Evolutionary conservation across 2,329 filamentous ascomycete genomes (phyloP).

Genomic region (Pseudocercospora musae): DNA sequence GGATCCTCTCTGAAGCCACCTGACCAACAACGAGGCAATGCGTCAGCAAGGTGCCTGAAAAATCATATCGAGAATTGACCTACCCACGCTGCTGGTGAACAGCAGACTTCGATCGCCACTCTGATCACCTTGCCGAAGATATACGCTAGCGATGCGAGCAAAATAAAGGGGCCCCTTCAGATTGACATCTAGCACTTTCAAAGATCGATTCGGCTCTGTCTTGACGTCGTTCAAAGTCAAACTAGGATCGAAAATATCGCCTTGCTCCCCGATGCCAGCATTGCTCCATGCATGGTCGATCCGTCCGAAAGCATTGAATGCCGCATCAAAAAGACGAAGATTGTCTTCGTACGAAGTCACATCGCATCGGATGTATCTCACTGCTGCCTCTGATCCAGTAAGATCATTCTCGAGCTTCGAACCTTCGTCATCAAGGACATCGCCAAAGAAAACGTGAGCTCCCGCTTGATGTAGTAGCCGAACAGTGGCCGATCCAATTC

Average conservation of each 20-base stretch:
- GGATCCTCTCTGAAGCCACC: constrained; percentile 51
- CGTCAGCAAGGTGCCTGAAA: neutral
- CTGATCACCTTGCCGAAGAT: constrained; percentile 43
- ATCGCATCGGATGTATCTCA: constrained; percentile 43
- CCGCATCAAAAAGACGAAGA: constrained; percentile 46
- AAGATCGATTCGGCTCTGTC: constrained; percentile 31
- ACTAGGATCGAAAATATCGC: constrained; percentile 45
- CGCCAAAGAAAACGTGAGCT: constrained; percentile 47
- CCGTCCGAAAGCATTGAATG: constrained; percentile 43
- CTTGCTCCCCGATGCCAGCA: constrained; percentile 46
- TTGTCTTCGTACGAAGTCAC: constrained; percentile 47
- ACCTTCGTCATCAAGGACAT: constrained; percentile 38
- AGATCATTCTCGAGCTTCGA: constrained; percentile 33
- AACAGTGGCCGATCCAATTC: constrained; percentile 44
- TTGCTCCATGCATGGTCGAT: constrained; percentile 51
- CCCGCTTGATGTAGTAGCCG: constrained; percentile 39
- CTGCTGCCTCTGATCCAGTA: constrained; percentile 15
- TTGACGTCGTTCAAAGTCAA: constrained; percentile 44
- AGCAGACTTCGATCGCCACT: constrained; percentile 42
- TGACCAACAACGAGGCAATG: neutral
- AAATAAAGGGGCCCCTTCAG: constrained; percentile 48
- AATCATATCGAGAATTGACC: neutral
- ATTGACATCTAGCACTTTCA: constrained; percentile 13
- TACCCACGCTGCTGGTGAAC: constrained; percentile 42
- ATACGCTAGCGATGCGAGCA: constrained; percentile 49